Evolutionary conservation across 805 yeast genomes (phyloP).

Genomic region (Maudiozyma serrabonitensis): DNA sequence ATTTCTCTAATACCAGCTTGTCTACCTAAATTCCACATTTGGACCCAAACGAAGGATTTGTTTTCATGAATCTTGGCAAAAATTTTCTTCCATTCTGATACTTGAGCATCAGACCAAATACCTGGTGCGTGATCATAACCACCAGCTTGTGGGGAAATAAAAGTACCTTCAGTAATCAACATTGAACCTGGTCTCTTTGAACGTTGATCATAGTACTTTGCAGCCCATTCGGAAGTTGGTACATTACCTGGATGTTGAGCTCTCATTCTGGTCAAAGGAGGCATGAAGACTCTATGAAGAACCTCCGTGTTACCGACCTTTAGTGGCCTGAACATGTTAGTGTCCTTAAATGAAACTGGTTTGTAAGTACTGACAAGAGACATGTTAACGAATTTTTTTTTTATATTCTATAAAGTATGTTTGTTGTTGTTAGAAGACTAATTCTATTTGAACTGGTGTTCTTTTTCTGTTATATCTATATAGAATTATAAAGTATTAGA

Average conservation of each 20-base stretch:
- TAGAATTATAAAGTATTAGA: no score
- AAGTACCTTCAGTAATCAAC: constrained; percentile 48
- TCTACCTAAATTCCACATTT: constrained; percentile 43
- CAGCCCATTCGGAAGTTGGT: constrained; percentile 34
- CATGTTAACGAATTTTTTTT: constrained; percentile 4
- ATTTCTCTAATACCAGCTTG: constrained; percentile 31
- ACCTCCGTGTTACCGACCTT: constrained; percentile 32
- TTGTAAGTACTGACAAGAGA: constrained; percentile 11
- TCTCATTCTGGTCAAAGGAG: constrained; percentile 37
- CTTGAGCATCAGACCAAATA: constrained; percentile 37
- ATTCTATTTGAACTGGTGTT: no score
- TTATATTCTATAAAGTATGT: no score
- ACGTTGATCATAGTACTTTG: constrained; percentile 44
- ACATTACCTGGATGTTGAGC: constrained; percentile 29
- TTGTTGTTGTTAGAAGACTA: no score
- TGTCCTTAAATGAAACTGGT: constrained; percentile 14
- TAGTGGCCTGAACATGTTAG: constrained; percentile 18
- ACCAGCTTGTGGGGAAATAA: constrained; percentile 33
- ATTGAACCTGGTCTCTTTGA: constrained; percentile 49
- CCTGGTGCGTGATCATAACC: constrained; percentile 38
- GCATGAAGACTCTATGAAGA: constrained; percentile 30
- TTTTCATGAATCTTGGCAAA: constrained; percentile 41
- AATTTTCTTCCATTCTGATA: constrained; percentile 39
- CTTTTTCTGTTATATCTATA: no score
- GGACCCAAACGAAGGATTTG: constrained; percentile 36